Evolutionary conservation across 371 early-diverging fungal species (phyloP), one percentile per base, ranked within the genome.

Genomic region (Mucor piriformis): DNA sequence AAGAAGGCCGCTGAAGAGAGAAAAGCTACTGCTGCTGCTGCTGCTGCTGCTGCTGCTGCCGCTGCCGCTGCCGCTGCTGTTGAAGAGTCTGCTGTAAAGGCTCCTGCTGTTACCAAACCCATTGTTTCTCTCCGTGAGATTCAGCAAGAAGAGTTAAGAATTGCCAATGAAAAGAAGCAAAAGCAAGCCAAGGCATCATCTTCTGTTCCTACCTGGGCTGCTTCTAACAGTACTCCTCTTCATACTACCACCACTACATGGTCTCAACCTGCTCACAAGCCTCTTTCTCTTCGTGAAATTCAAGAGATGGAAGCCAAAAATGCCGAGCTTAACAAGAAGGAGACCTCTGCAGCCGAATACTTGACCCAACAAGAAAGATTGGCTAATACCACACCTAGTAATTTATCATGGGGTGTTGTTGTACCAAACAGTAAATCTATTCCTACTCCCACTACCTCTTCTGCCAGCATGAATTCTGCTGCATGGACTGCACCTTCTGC

Each of bases 291-390:
- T 25, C 84, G 85, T 32, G 88, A 85, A 65, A 85, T 85, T 37
- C 88, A 87, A 68, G 85, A 84, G 38, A 72, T 84, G 73, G 88
- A 87, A 65, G 82, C 82, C 23, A 81, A 78, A 57, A 74, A 82
- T 61, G 75, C 83, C 12, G 79, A 70, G 20, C 67, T 54, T 10
- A 44, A 50, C n/a, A 82, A 79, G 54, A 67, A 76, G 18, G 42
- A 42, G 18, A 75, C 74, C 15, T 63, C 75, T 35, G 60, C 71
- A 7, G 66, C 76, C 18, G 67, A 63, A 16, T 50, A 56, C 27
- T 58, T 66, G 25, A 25, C 60, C 11, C 52, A 59, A n/a, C 62
- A 54, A 61, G 62, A 40, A 23, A 43, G 32, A 32, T 20, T 54
- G 6, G 59, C 55, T 12, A 60, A 58, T 35, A 24, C 61, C 24